Percentiles rank a stretch among this genome's conserved stretches.
phyloP scores from a whole-genome alignment of 2,329 filamentous ascomycete species.

The Gaeumannomyces sp. region DNA sequence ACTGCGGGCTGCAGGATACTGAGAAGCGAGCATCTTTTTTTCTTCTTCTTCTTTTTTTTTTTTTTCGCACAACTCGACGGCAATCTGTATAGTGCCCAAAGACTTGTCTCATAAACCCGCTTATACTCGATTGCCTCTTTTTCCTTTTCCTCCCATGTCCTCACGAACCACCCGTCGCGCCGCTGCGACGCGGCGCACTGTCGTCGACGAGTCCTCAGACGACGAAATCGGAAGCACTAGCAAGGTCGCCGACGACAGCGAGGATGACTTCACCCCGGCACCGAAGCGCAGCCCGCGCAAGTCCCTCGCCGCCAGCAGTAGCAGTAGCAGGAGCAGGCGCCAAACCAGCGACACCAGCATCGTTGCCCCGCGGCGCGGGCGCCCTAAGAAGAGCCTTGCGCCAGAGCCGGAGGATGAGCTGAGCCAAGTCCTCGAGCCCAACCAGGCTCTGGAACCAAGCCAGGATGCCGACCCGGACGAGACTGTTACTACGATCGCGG shows the following conservation, averaged over 20 bases:
- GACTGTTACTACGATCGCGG: constrained; percentile 26
- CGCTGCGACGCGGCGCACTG: constrained; percentile 56
- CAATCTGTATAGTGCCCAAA: not conserved
- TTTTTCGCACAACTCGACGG: constrained; percentile 1
- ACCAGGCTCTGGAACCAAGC: constrained; percentile 49
- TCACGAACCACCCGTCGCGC: constrained; percentile 39
- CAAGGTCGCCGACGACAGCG: constrained; percentile 52
- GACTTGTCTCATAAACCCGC: not conserved
- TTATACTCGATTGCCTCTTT: not conserved
- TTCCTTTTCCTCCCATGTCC: constrained; percentile 24
- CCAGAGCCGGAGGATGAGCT: constrained; percentile 47
- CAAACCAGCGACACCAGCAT: constrained; percentile 32
- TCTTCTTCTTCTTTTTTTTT: too few species aligned
- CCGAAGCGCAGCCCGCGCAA: constrained; percentile 45
- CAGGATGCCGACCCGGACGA: constrained; percentile 54
- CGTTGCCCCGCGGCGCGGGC: constrained; percentile 27
- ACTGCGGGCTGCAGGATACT: constrained; percentile 8
- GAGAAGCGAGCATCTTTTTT: not conserved
- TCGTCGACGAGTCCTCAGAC: constrained; percentile 67
- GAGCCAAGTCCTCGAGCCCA: constrained; percentile 53
- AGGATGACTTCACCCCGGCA: constrained; percentile 76
- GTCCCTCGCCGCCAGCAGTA: constrained; percentile 20
- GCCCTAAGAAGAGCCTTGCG: constrained; percentile 36
- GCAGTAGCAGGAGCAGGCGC: constrained; percentile 21
- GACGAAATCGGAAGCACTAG: constrained; percentile 59